A percentile compares a stretch with the other conserved stretches of the same genome.
Evolutionary conservation across 2,329 filamentous ascomycete species (phyloP).

Genomic region (Alternaria longipes): DNA sequence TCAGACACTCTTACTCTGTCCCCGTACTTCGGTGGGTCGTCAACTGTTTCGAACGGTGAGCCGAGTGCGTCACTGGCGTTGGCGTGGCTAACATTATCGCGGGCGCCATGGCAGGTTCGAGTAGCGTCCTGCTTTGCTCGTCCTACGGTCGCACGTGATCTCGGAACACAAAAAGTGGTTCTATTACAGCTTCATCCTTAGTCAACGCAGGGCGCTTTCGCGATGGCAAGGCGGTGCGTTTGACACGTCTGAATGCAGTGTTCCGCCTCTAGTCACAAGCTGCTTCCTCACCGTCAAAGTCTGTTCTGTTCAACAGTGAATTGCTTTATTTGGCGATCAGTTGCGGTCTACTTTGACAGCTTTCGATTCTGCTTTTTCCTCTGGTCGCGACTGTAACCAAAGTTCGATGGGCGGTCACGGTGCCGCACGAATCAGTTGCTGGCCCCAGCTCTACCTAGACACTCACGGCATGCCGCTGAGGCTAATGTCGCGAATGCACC

Average conservation of each 20-base stretch:
- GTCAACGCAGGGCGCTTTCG: slow-evolving; percentile 7
- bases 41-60: slow-evolving; percentile 19
- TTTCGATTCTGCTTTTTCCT: slow-evolving; percentile 17
- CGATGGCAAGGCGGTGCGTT: slow-evolving; percentile 1
- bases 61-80: slow-evolving; percentile 18
- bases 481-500: slow-evolving; percentile 18
- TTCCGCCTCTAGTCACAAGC: neutral
- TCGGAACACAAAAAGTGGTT: slow-evolving; percentile 7
- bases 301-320: slow-evolving; percentile 14
- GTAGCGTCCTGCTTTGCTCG: neutral
- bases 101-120: slow-evolving; percentile 6
- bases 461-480: slow-evolving; percentile 12
- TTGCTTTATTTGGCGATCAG: slow-evolving; percentile 23
- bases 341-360: slow-evolving; percentile 24
- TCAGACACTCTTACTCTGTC: slow-evolving; percentile 5
- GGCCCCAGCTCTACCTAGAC: neutral
- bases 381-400: slow-evolving; percentile 8
- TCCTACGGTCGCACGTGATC: slow-evolving; percentile 10
- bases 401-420: slow-evolving; percentile 8
- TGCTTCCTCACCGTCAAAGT: slow-evolving; percentile 2
- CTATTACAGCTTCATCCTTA: slow-evolving; percentile 22
- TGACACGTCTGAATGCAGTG: slow-evolving; percentile 13
- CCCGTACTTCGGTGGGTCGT: slow-evolving; percentile 6
- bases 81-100: slow-evolving; percentile 16
- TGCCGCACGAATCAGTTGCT: slow-evolving; percentile 10